Percentiles rank a stretch among this genome's conserved stretches.
Conservation (phyloP, 495 filamentous ascomycete species). For the Xylona heveae region DNA sequence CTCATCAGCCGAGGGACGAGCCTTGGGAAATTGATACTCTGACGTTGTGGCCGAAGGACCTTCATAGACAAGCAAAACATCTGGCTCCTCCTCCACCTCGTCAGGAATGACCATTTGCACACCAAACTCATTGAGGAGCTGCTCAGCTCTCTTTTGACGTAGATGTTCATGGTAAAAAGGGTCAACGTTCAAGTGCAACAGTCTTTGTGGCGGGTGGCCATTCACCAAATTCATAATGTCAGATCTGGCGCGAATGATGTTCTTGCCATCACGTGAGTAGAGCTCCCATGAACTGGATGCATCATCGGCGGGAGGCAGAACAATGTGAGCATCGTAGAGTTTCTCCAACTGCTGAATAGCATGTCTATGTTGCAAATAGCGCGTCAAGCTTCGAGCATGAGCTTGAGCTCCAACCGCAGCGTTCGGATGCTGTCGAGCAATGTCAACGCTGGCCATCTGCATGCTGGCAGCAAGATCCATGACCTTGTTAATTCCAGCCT, state of each 20-base stretch:
- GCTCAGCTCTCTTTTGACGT: conserved; percentile 34
- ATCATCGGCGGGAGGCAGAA: conserved; percentile 41
- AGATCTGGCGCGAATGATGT: conserved; percentile 52
- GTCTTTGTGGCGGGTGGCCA: conserved; percentile 55
- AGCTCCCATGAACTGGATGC: conserved; percentile 59
- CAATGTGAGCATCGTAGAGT: conserved; percentile 59
- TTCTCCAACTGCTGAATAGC: conserved; percentile 62
- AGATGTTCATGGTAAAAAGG: conserved; percentile 73
- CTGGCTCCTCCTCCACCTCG: conserved; percentile 29
- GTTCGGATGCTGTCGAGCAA: conserved; percentile 51
- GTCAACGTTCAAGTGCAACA: conserved; percentile 50
- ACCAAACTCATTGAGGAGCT: conserved; percentile 49
- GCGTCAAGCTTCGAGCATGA: conserved; percentile 66
- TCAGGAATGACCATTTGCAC: conserved; percentile 59
- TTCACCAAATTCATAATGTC: conserved; percentile 66
- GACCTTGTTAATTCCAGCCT: conserved; percentile 51
- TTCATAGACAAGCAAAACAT: conserved; percentile 76
- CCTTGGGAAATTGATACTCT: conserved; percentile 45
- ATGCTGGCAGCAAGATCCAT: conserved; percentile 67
- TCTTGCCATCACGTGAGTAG: conserved; percentile 67
- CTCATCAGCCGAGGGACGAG: conserved; percentile 35
- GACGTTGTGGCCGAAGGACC: conserved; percentile 31
- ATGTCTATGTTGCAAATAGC: conserved; percentile 57
- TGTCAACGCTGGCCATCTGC: conserved; percentile 56
- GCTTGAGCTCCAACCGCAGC: conserved; percentile 46